phyloP scores from a whole-genome alignment of 2,329 filamentous ascomycete genomes.

The Aspergillus hortae region DNA sequence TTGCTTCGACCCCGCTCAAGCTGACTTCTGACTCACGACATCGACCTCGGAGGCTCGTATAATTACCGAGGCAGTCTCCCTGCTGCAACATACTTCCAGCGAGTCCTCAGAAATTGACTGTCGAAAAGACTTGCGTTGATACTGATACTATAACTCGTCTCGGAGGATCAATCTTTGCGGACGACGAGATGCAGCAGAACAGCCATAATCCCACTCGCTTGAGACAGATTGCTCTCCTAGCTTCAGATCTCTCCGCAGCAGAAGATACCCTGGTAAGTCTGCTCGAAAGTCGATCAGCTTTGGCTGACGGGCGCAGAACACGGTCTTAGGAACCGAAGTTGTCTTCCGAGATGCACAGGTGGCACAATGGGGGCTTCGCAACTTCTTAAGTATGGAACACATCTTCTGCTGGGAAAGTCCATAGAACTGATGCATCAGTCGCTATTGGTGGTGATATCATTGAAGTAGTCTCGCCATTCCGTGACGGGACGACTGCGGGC shows the following conservation, averaged over 20 bases:
- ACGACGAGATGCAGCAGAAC: neutral
- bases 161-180: too few relatives aligned
- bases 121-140: too few relatives aligned
- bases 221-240: neutral
- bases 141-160: too few relatives aligned
- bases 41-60: too few relatives aligned
- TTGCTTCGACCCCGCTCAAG: too few relatives aligned
- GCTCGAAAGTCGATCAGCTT: neutral
- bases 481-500: constrained; percentile 37
- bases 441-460: constrained; percentile 10
- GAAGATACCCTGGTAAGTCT: neutral
- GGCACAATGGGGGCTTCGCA: constrained; percentile 38
- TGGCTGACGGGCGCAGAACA: constrained; percentile 12
- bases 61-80: too few relatives aligned
- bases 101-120: too few relatives aligned
- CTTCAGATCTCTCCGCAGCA: neutral
- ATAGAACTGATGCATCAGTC: constrained; percentile 1
- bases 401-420: neutral
- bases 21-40: too few relatives aligned
- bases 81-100: too few relatives aligned
- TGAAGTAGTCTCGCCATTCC: constrained; percentile 36
- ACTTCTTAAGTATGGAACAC: constrained; percentile 33
- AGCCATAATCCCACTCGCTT: neutral
- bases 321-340: constrained; percentile 38
- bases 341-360: constrained; percentile 38